Evolutionary conservation across 345 rosid genomes (phyloP), one percentile per base, ranked within the genome.

Genomic region (Hibiscus syriacus): DNA sequence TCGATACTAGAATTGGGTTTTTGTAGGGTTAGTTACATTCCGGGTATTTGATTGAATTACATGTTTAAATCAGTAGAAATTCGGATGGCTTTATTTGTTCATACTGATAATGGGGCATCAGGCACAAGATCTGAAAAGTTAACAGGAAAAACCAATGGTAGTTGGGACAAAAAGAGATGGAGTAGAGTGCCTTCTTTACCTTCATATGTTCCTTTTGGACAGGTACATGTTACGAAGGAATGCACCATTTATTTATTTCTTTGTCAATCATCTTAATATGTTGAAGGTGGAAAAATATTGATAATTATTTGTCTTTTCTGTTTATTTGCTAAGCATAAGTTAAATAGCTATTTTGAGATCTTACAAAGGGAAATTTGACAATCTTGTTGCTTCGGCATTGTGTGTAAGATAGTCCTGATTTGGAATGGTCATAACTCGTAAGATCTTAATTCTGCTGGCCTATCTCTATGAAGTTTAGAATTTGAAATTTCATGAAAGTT

Each of bases 151-250:
- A 73, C 43, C 41, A 70, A 74, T 71, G 74, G 69, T 67, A 72
- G 43, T 57, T 83, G 78, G 46, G 84, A 77, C 63, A 76, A 76
- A 41, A 86, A 86, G 63, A 80, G 72, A 70, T 92, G 98, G 96
- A 76, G 64, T 27, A 77, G 81, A 67, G 92, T 90, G 71, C 96
- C 98, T 49, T 84, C 81, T 79, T 79, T 93, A 72, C 98, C 97
- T 54, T 88, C 96, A 57, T 93, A 93, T 79, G 88, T 93, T 25
- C 98, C 98, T 48, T 93, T 93, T 83, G 98, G 98, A 54, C 78
- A 90, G 97, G 97, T 90, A 76, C 12, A 53, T 60, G n/a, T 27
- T 59, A 36, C 63, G 74, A 32, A 50, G 45, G 57, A 25, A n/a
- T 65, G 32, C 67, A 54, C 70, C 26, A 29, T 69, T 66, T 54